Percentiles rank a stretch among this genome's conserved stretches.
Conservation (phyloP, 768 basidiomycete genomes). For the Scleroderma citrinum region DNA sequence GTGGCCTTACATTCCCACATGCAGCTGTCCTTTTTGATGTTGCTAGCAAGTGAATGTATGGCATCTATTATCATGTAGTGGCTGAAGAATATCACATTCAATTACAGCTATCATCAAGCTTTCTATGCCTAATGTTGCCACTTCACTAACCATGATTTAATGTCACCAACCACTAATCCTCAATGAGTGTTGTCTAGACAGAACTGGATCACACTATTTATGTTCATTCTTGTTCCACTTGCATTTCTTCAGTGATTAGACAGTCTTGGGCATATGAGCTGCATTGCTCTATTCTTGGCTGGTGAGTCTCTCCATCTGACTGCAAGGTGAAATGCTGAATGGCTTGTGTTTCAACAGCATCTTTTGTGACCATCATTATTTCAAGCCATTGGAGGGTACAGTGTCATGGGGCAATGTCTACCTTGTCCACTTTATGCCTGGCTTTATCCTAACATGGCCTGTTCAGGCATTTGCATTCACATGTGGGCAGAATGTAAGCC, state of each 20-base stretch:
- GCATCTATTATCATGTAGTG: no score
- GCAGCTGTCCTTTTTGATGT: no score
- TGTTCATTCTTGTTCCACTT: constrained; percentile 73
- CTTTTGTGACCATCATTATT: constrained; percentile 77
- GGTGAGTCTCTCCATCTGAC: constrained; percentile 45
- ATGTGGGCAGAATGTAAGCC: constrained; percentile 83
- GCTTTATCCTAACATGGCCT: constrained; percentile 81
- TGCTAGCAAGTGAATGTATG: no score
- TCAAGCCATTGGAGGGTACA: constrained; percentile 64
- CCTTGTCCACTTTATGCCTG: constrained; percentile 67
- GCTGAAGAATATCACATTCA: no score
- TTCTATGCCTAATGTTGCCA: constrained; percentile 86
- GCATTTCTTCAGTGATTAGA: constrained; percentile 80
- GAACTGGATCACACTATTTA: constrained; percentile 79
- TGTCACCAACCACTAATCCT: constrained; percentile 55
- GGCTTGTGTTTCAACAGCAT: constrained; percentile 39
- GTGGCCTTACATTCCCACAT: no score
- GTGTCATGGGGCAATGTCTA: constrained; percentile 60
- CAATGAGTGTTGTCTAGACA: constrained; percentile 69
- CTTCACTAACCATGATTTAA: constrained; percentile 70
- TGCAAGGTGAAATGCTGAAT: constrained; percentile 2
- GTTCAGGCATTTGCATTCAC: constrained; percentile 93
- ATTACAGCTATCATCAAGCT: constrained; percentile 94
- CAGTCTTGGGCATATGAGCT: constrained; percentile 85
- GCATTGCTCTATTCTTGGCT: constrained; percentile 85